Evolutionary conservation across 352 stramenopile species (phyloP).

Genomic region (Phytopythium kandeliae): DNA sequence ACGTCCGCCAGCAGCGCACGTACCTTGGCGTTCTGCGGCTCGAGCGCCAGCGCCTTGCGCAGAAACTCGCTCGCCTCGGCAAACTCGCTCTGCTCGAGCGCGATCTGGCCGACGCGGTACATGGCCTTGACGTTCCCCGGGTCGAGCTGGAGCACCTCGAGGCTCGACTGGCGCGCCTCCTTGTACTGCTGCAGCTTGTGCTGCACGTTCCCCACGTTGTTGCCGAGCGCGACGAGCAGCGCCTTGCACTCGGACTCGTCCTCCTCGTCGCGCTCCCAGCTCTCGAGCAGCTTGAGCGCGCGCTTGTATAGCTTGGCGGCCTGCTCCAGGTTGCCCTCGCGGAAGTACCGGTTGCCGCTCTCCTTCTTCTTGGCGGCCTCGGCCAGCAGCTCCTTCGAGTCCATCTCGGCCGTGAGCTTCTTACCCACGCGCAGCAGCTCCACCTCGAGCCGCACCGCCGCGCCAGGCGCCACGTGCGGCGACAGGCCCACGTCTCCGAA

Average conservation of each 20-base stretch:
- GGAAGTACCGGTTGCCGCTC: slow-evolving; percentile 77
- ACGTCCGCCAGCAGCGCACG: slow-evolving; percentile 53
- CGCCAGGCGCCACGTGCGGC: slow-evolving; percentile 38
- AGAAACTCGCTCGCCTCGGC: slow-evolving; percentile 47
- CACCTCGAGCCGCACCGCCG: slow-evolving; percentile 47
- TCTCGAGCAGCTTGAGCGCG: slow-evolving; percentile 75
- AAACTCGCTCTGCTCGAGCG: slow-evolving; percentile 72
- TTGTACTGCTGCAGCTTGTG: slow-evolving; percentile 68
- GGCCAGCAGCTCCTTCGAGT: slow-evolving; percentile 58
- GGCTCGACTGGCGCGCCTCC: slow-evolving; percentile 67
- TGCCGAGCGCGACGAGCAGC: slow-evolving; percentile 67
- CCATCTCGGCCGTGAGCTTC: slow-evolving; percentile 66
- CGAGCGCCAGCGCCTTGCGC: slow-evolving; percentile 54
- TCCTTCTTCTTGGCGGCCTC: slow-evolving; percentile 83
- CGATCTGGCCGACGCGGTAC: slow-evolving; percentile 67
- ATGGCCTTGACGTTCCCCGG: slow-evolving; percentile 72
- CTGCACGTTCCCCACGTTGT: slow-evolving; percentile 84
- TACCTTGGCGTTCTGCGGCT: slow-evolving; percentile 63
- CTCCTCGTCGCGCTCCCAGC: slow-evolving; percentile 57
- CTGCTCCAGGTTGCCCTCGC: slow-evolving; percentile 80
- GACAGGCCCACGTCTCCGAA: slow-evolving; percentile 65
- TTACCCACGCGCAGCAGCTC: slow-evolving; percentile 62
- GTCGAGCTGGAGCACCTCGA: slow-evolving; percentile 77
- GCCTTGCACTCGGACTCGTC: slow-evolving; percentile 57
- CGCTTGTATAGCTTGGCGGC: slow-evolving; percentile 81